phyloP scores from a whole-genome alignment of 352 stramenopile species.

The Phytophthora hibernalis region DNA sequence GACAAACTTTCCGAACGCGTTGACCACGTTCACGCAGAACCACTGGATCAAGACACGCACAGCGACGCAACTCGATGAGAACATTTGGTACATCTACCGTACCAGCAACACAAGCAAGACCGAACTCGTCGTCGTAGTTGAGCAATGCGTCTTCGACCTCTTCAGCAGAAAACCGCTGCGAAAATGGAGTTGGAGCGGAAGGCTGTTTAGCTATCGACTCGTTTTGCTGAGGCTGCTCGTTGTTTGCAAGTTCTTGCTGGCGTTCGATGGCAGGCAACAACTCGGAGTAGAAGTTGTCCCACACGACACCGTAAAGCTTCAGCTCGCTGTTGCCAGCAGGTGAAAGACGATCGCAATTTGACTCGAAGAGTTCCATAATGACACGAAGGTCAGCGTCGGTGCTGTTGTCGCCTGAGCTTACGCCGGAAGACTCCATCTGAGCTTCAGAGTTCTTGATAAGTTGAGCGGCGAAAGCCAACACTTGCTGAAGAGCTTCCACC shows the following conservation, averaged over 20 bases:
- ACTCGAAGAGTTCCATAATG: constrained; percentile 57
- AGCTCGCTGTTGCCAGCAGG: constrained; percentile 44
- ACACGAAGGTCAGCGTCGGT: constrained; percentile 27
- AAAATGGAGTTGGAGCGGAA: constrained; percentile 18
- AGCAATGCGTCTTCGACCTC: constrained; percentile 64
- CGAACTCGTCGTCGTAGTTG: constrained; percentile 71
- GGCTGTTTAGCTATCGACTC: background rate
- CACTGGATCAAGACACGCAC: constrained; percentile 56
- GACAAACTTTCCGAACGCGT: constrained; percentile 54
- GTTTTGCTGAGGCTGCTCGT: background rate
- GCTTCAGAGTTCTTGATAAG: constrained; percentile 14
- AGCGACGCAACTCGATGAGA: constrained; percentile 52
- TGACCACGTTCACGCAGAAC: constrained; percentile 27
- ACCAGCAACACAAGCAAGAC: constrained; percentile 34
- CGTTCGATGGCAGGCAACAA: constrained; percentile 54
- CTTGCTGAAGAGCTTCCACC: constrained; percentile 53
- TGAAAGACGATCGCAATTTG: constrained; percentile 47
- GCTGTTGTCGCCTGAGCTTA: background rate
- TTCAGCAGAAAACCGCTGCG: constrained; percentile 41
- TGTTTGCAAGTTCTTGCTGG: constrained; percentile 17
- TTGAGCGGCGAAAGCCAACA: constrained; percentile 47
- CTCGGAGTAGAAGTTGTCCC: constrained; percentile 57
- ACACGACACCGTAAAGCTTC: constrained; percentile 64
- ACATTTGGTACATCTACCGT: constrained; percentile 9
- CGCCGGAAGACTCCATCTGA: background rate